Conservation (phyloP, 2,329 filamentous ascomycete species). For the Botryosphaeria dothidea region DNA sequence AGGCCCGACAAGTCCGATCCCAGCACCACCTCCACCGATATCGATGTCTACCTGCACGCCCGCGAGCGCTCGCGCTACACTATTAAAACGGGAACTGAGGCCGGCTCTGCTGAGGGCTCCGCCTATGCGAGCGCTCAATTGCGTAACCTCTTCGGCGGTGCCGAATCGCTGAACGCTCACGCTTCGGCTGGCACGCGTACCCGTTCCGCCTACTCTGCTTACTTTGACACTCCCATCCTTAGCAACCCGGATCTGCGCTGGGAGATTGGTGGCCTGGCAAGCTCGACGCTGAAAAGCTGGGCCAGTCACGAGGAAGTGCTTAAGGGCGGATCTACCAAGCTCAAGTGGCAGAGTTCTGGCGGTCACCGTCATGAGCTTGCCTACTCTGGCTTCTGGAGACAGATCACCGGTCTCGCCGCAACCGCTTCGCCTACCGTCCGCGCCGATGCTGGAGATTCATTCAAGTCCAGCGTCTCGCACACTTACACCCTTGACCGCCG, state of each 20-base stretch:
- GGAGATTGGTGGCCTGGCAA: constrained; percentile 78
- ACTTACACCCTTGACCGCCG: constrained; percentile 77
- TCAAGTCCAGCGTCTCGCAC: constrained; percentile 85
- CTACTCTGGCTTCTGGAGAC: constrained; percentile 83
- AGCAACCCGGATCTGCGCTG: constrained; percentile 81
- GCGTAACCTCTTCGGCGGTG: constrained; percentile 92
- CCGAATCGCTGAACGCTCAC: constrained; percentile 84
- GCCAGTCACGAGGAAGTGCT: constrained; percentile 90
- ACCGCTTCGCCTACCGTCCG: constrained; percentile 80
- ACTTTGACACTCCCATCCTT: constrained; percentile 77
- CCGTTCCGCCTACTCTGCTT: constrained; percentile 84
- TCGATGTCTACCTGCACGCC: constrained; percentile 78
- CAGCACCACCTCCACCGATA: constrained; percentile 70
- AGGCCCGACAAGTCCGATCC: constrained; percentile 69
- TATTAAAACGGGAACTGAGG: constrained; percentile 90
- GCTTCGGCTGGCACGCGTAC: constrained; percentile 88
- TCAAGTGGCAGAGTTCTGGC: constrained; percentile 68
- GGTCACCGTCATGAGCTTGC: constrained; percentile 75
- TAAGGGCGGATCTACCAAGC: constrained; percentile 73
- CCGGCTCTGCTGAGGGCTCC: constrained; percentile 91
- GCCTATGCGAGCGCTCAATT: constrained; percentile 85
- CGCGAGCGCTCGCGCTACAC: constrained; percentile 80
- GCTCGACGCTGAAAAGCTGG: constrained; percentile 86
- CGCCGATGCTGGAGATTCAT: constrained; percentile 81
- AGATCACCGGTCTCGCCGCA: constrained; percentile 75